These are phyloP conservation scores for Microstegium vimineum DNA, from an alignment of 176 grass and related monocot genomes.

Conservation along the genomic window DNA sequence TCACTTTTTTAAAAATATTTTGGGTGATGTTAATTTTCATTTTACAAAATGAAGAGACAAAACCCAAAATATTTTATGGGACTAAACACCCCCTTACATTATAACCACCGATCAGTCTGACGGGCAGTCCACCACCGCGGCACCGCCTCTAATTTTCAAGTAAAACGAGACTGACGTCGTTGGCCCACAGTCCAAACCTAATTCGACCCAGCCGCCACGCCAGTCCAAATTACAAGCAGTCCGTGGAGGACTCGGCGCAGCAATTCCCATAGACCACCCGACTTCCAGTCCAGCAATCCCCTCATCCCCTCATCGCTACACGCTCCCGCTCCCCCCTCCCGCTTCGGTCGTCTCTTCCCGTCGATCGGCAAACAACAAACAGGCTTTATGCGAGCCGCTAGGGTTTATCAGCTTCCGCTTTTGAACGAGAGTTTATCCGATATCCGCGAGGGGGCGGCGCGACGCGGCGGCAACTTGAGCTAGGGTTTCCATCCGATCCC, in stretches of 20 bases:
- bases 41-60: too few relatives aligned
- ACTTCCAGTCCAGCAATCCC: not conserved
- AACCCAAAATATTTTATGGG: too few relatives aligned
- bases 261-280: too few relatives aligned
- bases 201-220: not conserved
- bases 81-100: too few relatives aligned
- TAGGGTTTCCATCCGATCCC: not conserved
- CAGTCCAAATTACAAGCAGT: not conserved
- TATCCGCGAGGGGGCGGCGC: not conserved
- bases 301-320: too few relatives aligned
- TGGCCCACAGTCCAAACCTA: not conserved
- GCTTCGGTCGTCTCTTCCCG: not conserved
- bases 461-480: not conserved
- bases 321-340: not conserved
- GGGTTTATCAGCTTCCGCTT: conserved; percentile 14
- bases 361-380: conserved; percentile 11
- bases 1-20: too few relatives aligned
- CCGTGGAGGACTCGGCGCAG: too few relatives aligned
- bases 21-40: too few relatives aligned
- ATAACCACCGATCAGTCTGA: not conserved
- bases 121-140: too few relatives aligned
- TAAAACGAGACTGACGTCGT: not conserved
- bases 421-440: conserved; percentile 4
- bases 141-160: not conserved
- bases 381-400: not conserved